Conservation (phyloP, 192 early-diverging fungal species). For the Chytriomyces sp. region DNA sequence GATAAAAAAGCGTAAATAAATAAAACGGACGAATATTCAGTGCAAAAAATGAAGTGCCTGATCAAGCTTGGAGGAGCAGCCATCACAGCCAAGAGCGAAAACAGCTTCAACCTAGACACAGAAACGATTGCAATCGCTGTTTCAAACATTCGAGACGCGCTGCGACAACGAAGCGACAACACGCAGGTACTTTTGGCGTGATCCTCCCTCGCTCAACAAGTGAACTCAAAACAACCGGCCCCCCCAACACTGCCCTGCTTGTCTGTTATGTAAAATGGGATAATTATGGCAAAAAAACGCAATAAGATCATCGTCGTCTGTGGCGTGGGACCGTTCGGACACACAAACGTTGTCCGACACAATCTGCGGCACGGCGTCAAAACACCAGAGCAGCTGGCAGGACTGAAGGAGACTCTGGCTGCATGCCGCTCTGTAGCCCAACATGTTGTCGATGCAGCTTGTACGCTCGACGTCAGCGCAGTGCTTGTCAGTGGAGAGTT, state of each 20-base stretch:
- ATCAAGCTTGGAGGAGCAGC: conserved; percentile 32
- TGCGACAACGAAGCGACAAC: too few species aligned
- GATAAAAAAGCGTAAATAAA: background rate
- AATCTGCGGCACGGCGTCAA: background rate
- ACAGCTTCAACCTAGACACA: background rate
- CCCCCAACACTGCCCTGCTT: background rate
- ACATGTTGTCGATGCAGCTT: background rate
- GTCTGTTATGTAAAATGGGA: background rate
- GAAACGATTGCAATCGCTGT: too few species aligned
- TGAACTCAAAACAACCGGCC: too few species aligned
- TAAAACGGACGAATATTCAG: background rate
- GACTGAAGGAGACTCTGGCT: background rate
- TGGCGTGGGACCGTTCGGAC: conserved; percentile 30
- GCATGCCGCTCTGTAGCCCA: background rate
- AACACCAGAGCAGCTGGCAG: background rate
- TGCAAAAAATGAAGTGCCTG: conserved; percentile 6
- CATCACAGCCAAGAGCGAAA: conserved; percentile 11
- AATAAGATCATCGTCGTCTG: conserved; percentile 11
- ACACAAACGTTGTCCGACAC: conserved; percentile 16
- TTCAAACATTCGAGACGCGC: too few species aligned
- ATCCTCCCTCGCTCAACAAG: too few species aligned
- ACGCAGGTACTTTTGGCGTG: too few species aligned
- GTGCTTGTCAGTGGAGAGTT: background rate
- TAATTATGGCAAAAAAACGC: background rate
- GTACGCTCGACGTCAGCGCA: background rate